Conservation (phyloP, 768 basidiomycete species). For the Hemileccinum impolitum region DNA sequence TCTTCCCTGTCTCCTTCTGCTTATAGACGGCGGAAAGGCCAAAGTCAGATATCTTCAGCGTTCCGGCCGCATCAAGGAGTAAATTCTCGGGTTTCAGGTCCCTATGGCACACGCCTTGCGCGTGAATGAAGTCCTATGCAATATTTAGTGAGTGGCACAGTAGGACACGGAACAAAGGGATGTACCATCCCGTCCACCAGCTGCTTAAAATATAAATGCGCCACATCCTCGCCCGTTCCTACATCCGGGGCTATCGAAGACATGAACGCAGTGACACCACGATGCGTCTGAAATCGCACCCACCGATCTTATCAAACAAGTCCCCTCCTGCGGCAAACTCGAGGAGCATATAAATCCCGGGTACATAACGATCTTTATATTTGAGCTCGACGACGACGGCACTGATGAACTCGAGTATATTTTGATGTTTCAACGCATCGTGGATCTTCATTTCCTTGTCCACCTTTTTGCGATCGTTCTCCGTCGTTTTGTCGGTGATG, state of each 20-base stretch:
- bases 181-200: conserved; percentile 78
- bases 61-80: conserved; percentile 77
- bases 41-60: conserved; percentile 93
- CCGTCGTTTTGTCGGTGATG: conserved; percentile 59
- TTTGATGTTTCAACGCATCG: conserved; percentile 66
- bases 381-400: conserved; percentile 71
- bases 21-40: conserved; percentile 89
- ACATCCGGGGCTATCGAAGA: conserved; percentile 73
- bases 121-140: conserved; percentile 75
- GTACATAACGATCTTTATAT: conserved; percentile 54
- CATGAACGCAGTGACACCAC: neutral
- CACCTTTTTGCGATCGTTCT: conserved; percentile 70
- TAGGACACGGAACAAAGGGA: conserved; percentile 1
- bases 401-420: conserved; percentile 83
- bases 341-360: conserved; percentile 89
- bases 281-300: conserved; percentile 23
- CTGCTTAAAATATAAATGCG: conserved; percentile 89
- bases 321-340: conserved; percentile 94
- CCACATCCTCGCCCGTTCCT: conserved; percentile 81
- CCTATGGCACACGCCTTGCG: conserved; percentile 89
- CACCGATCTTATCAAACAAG: conserved; percentile 97
- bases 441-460: conserved; percentile 95
- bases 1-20: conserved; percentile 77
- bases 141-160: neutral
- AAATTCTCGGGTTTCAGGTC: conserved; percentile 98